Conservation (phyloP, 768 basidiomycete species). For the Phaeotremella fagi region DNA sequence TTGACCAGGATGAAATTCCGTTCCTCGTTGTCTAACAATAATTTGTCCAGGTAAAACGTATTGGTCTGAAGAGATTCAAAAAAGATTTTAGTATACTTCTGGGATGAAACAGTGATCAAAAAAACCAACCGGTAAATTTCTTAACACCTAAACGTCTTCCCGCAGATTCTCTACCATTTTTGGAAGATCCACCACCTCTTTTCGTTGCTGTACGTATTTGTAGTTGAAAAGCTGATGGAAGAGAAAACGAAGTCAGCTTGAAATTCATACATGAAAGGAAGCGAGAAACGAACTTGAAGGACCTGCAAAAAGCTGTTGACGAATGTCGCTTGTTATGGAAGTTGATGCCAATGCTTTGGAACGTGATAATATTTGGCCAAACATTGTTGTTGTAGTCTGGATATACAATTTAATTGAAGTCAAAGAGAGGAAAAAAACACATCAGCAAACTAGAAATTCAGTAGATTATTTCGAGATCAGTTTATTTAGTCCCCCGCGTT, state of each 20-base stretch:
- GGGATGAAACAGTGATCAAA: neutral
- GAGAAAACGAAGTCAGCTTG: neutral
- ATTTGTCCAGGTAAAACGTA: constrained; percentile 91
- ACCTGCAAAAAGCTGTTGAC: constrained; percentile 32
- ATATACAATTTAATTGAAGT: neutral
- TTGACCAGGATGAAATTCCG: constrained; percentile 87
- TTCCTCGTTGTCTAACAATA: constrained; percentile 89
- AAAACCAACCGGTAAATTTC: constrained; percentile 80
- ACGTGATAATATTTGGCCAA: constrained; percentile 8
- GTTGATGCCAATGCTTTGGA: constrained; percentile 6
- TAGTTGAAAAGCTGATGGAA: constrained; percentile 3
- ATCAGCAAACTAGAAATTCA: no score
- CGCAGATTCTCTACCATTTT: constrained; percentile 86
- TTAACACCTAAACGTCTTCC: constrained; percentile 93
- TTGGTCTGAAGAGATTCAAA: constrained; percentile 59
- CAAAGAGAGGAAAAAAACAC: neutral
- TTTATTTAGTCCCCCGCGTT: neutral
- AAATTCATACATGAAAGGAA: neutral
- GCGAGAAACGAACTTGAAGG: constrained; percentile 27
- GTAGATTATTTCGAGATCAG: no score
- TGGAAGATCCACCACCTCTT: constrained; percentile 87
- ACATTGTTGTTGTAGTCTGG: constrained; percentile 10
- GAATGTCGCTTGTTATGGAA: constrained; percentile 14
- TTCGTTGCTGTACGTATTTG: constrained; percentile 92
- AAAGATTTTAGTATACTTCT: neutral